phyloP scores from a whole-genome alignment of 2,329 filamentous ascomycete genomes.

The Juglanconis juglandina region DNA sequence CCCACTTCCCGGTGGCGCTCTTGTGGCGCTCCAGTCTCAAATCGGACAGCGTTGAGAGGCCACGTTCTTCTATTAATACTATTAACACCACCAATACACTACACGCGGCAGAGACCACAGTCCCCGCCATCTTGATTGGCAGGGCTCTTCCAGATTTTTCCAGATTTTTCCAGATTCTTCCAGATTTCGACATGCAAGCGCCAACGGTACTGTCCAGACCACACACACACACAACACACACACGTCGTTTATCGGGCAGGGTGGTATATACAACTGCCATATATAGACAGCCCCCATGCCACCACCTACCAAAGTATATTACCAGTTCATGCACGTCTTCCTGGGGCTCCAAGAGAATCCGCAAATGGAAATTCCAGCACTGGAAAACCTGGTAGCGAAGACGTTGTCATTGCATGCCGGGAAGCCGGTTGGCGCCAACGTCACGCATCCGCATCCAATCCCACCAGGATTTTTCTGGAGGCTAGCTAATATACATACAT shows the following conservation, averaged over 20 bases:
- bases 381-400: neutral
- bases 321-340: neutral
- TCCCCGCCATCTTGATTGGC: neutral
- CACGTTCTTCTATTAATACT: neutral
- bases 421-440: slow-evolving; percentile 12
- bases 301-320: neutral
- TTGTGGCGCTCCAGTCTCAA: neutral
- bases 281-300: neutral
- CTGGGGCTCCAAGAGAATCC: neutral
- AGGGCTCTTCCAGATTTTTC: neutral
- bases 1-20: neutral
- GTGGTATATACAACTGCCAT: neutral
- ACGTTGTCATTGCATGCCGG: neutral
- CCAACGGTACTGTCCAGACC: neutral
- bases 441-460: neutral
- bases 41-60: neutral
- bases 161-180: neutral
- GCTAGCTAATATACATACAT: neutral
- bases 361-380: neutral
- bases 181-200: neutral
- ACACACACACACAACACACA: neutral
- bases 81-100: neutral
- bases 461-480: neutral
- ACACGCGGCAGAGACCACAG: neutral
- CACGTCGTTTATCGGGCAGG: neutral